Base-by-base conservation (phyloP, 1,139 yeast genomes). In the Sugiyamaella paludigena region DNA sequence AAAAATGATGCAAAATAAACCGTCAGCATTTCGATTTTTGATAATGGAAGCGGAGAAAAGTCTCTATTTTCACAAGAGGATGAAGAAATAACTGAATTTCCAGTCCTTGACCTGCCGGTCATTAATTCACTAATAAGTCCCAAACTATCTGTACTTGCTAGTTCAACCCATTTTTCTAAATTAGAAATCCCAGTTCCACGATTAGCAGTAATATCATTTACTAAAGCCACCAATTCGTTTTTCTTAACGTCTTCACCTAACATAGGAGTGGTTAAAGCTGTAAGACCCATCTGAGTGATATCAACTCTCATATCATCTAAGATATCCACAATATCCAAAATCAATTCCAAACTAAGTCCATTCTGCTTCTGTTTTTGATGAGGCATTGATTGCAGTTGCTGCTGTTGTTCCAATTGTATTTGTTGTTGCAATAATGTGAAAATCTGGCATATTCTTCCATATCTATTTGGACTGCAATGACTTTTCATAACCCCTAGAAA, bases 221-320 rank as follows among this genome's bases (percentile, higher is more conserved):
- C 49, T 24, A 60, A 54, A 32, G 48, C 52, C 9, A 45, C 43
- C 39, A 60, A 43, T 44, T 60, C 64, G 38, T 54, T 38, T 19
- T 44, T 41, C 39, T 51, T 47, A 24, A 51, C 46, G 24, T 48
- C 49, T 12, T 38, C 46, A 16, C 31, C 40, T 9, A 38, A 13
- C 8, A 50, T 34, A 7, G 48, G 48, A n/a, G 38, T 40, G 11
- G 43, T 43, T 16, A 47, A 31, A n/a, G 36, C 15, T n/a, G 33
- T 45, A 12, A 49, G 43, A 4, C 50, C 49, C 5, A 35, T 37
- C 19, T 49, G 50, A 13, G 47, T 42, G 9, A 41, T 42, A 29
- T 49, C 60, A 7, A 56, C 53, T 24, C 59, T 43, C 46, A 56
- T 31, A 41, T 53, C 53, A 29, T 58, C 61, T 12, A 54, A 32